Evolutionary conservation across 23 red algal genomes (phyloP).

Genomic region (Chondrus crispus): DNA sequence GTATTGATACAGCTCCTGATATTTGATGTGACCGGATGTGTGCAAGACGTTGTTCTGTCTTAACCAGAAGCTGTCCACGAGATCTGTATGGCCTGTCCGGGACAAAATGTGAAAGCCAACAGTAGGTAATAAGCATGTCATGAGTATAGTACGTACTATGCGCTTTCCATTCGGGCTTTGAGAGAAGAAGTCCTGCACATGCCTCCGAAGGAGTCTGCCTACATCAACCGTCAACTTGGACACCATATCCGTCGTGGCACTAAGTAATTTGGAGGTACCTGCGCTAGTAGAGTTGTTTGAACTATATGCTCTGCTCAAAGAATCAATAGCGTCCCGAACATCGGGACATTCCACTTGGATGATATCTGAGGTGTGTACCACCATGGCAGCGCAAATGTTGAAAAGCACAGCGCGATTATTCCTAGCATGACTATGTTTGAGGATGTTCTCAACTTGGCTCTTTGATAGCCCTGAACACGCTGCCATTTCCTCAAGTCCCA

Average conservation of each 20-base stretch:
- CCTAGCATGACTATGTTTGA: constrained; percentile 6
- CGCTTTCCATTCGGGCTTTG: background rate
- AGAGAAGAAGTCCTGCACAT: background rate
- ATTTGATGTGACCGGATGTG: background rate
- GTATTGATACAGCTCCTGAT: background rate
- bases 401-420: background rate
- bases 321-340: background rate
- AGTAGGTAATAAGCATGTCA: background rate
- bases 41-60: background rate
- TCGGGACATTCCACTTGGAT: background rate
- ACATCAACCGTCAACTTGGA: background rate
- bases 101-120: background rate
- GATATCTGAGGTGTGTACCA: background rate
- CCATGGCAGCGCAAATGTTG: background rate
- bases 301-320: background rate
- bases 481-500: background rate
- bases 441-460: constrained; percentile 18
- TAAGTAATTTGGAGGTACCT: background rate
- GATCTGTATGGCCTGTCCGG: background rate
- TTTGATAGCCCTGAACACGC: background rate
- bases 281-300: background rate
- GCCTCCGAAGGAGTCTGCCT: background rate
- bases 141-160: background rate
- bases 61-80: background rate
- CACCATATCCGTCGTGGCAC: background rate